phyloP scores from a whole-genome alignment of 495 filamentous ascomycete species.

The Filosporella fistucella region DNA sequence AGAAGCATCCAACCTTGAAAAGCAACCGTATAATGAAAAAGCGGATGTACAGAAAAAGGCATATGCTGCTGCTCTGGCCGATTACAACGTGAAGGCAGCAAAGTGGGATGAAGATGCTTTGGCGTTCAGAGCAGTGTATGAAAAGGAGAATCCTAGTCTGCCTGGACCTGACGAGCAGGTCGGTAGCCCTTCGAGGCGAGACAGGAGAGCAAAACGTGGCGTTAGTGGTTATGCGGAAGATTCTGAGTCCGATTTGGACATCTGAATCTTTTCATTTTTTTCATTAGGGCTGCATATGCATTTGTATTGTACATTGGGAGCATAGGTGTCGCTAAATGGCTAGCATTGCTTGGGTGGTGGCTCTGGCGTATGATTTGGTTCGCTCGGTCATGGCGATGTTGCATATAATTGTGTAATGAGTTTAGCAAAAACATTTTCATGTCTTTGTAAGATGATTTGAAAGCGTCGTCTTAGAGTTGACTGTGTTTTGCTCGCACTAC shows the following conservation, averaged over 20 bases:
- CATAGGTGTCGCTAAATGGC: slow-evolving; percentile 6
- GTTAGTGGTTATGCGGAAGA: slow-evolving; percentile 26
- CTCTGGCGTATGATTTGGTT: background rate
- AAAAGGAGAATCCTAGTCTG: slow-evolving; percentile 50
- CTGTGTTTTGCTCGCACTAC: too few relatives aligned
- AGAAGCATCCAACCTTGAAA: slow-evolving; percentile 60
- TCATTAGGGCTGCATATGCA: background rate
- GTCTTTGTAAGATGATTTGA: too few relatives aligned
- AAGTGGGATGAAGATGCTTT: slow-evolving; percentile 68
- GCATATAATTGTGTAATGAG: slow-evolving; percentile 1
- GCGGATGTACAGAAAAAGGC: slow-evolving; percentile 61
- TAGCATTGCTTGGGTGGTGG: slow-evolving; percentile 6
- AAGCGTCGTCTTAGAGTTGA: too few relatives aligned
- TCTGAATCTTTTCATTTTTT: slow-evolving; percentile 10
- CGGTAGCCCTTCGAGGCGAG: slow-evolving; percentile 21
- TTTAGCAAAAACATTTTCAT: too few relatives aligned
- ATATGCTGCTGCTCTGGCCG: slow-evolving; percentile 51
- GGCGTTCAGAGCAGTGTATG: slow-evolving; percentile 58
- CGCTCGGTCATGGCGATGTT: too few relatives aligned
- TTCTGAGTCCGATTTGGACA: slow-evolving; percentile 19
- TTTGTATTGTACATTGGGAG: slow-evolving; percentile 13
- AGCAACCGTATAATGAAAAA: slow-evolving; percentile 69
- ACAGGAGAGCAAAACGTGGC: slow-evolving; percentile 23
- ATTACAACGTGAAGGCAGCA: slow-evolving; percentile 50
- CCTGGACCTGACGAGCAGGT: slow-evolving; percentile 29